Conservation (phyloP, 2,329 filamentous ascomycete species). For the Neonectria hederae region DNA sequence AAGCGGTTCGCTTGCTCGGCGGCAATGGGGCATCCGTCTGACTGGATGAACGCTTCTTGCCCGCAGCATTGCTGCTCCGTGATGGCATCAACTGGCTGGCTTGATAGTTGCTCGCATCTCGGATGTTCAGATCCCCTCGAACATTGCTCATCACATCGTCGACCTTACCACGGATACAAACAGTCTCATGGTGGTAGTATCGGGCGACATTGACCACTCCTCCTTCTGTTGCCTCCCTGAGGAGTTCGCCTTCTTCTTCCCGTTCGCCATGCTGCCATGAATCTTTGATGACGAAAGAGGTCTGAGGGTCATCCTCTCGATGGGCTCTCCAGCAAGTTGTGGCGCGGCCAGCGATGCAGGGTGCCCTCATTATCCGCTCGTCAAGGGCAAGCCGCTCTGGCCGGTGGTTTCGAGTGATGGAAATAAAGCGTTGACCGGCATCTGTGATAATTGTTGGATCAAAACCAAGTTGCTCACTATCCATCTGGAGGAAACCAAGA, state of each 20-base stretch:
- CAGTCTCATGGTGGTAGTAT: conserved; percentile 53
- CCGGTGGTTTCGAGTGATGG: conserved; percentile 50
- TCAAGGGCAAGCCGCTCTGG: conserved; percentile 54
- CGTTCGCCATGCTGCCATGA: conserved; percentile 54
- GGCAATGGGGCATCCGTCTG: too few species aligned
- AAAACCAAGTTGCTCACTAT: conserved; percentile 52
- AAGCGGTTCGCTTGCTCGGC: too few species aligned
- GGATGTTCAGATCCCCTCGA: conserved; percentile 45
- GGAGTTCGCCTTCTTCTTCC: conserved; percentile 52
- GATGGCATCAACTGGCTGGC: too few species aligned
- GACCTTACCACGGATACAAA: conserved; percentile 46
- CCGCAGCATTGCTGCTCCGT: too few species aligned
- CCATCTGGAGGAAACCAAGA: conserved; percentile 54
- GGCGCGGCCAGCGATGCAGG: conserved; percentile 47
- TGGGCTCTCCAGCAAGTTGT: conserved; percentile 57
- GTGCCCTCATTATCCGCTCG: conserved; percentile 42
- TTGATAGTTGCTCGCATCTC: too few species aligned
- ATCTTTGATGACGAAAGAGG: conserved; percentile 55
- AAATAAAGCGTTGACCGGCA: conserved; percentile 47
- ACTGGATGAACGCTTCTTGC: too few species aligned
- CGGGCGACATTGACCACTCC: conserved; percentile 51
- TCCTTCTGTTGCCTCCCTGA: conserved; percentile 49
- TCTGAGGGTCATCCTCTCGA: conserved; percentile 44
- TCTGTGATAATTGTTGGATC: conserved; percentile 52
- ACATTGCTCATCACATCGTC: conserved; percentile 48